These are phyloP conservation scores for Neurospora tetraspora DNA, from an alignment of 495 filamentous ascomycete genomes.

Conservation along the genomic window DNA sequence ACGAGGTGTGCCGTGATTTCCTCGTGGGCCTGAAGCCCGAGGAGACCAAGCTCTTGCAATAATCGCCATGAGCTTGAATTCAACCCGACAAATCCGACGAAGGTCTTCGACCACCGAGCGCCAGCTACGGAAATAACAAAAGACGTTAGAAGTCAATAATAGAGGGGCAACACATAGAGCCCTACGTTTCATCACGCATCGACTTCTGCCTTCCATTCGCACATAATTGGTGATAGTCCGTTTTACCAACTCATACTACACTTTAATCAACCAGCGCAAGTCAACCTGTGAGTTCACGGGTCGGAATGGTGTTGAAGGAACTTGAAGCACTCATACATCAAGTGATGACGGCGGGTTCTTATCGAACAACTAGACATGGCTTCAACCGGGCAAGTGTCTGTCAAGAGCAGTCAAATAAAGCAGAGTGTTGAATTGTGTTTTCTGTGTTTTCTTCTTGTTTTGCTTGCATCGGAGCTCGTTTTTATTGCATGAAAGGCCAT, in stretches of 20 bases:
- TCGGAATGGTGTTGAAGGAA: background rate
- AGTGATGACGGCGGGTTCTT: background rate
- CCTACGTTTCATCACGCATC: background rate
- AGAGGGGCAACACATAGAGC: background rate
- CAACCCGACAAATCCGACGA: background rate
- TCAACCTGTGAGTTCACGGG: background rate
- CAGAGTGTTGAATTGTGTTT: background rate
- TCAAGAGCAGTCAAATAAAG: background rate
- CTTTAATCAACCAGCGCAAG: background rate
- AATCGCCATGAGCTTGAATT: background rate
- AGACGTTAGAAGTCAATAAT: background rate
- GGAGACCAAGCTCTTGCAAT: slow-evolving; percentile 24
- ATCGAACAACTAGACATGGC: background rate
- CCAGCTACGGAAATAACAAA: background rate
- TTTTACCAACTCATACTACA: background rate
- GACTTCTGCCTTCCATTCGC: background rate
- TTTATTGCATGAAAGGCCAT: background rate
- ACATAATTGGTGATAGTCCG: background rate
- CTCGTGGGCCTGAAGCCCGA: slow-evolving; percentile 47
- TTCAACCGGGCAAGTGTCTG: background rate
- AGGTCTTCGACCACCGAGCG: background rate
- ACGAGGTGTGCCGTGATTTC: slow-evolving; percentile 85
- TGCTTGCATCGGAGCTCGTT: background rate
- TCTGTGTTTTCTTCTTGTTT: background rate
- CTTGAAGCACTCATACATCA: background rate